Percentiles rank a stretch among this genome's conserved stretches.
Conservation (phyloP, 176 grass and related monocot genomes). For the Leersia perrieri region DNA sequence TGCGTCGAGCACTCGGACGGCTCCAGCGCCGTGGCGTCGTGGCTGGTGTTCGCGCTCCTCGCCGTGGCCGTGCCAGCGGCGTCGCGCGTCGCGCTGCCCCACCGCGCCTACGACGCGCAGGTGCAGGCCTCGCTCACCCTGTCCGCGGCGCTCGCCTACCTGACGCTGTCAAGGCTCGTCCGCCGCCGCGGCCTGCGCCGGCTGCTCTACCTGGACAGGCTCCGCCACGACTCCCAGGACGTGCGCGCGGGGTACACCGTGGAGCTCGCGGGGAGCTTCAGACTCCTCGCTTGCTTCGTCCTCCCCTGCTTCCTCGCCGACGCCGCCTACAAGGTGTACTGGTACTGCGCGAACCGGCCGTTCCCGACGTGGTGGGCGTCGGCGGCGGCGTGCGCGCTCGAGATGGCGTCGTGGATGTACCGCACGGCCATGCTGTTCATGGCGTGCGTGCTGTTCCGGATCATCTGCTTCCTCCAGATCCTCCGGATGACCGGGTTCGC, state of each 20-base stretch:
- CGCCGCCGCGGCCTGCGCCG: constrained; percentile 58
- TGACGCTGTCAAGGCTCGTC: constrained; percentile 46
- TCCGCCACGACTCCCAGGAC: constrained; percentile 55
- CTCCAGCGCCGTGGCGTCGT: constrained; percentile 24
- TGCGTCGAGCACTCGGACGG: constrained; percentile 57
- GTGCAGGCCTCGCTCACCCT: constrained; percentile 66
- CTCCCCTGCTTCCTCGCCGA: constrained; percentile 56
- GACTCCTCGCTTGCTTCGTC: constrained; percentile 59
- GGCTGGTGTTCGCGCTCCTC: constrained; percentile 43
- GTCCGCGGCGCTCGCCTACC: constrained; percentile 45
- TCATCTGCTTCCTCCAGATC: constrained; percentile 82
- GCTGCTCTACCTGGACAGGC: constrained; percentile 72
- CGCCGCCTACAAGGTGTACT: constrained; percentile 66
- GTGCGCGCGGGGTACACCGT: constrained; percentile 49
- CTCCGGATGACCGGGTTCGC: constrained; percentile 79
- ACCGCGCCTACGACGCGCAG: constrained; percentile 63
- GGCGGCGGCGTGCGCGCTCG: constrained; percentile 43
- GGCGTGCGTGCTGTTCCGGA: constrained; percentile 69
- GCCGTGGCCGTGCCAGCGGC: constrained; percentile 24
- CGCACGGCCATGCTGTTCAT: constrained; percentile 73
- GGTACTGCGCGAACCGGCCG: constrained; percentile 42
- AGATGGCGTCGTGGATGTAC: constrained; percentile 72
- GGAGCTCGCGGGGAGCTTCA: constrained; percentile 48
- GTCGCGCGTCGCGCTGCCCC: constrained; percentile 14
- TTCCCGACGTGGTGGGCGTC: constrained; percentile 42